Evolutionary conservation across 108 stramenopile species (phyloP), one percentile per base, ranked within the genome.

Genomic region (Mayamaea pseudoterrestris): DNA sequence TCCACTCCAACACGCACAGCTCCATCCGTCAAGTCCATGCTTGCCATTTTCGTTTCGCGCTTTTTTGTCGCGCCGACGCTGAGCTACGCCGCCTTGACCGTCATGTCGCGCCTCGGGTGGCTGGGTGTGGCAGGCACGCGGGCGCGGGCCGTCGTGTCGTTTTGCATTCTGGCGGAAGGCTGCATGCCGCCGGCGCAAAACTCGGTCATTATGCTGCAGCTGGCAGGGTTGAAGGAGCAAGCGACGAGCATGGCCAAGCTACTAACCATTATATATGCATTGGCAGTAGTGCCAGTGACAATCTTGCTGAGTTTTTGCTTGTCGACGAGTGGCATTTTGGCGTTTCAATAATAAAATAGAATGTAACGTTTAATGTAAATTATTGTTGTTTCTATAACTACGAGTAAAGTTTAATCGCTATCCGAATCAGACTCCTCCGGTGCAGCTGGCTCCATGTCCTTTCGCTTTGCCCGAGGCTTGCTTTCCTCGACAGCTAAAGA

Each of bases 121-220:
- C n/a, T n/a, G n/a, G n/a, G n/a, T n/a, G n/a, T n/a, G n/a, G n/a
- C n/a, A 12, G 26, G 36, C 41, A 49, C 30, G n/a, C 21, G 27
- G 30, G 26, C 43, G 2, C 27, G 28, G 36, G 27, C 61, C 12
- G 34, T 61, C 0, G 57, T 71, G 52, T n/a, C 61, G 0, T 65
- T 54, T 58, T 71, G 65, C 39, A 44, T 71, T 35, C 22, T 47
- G n/a, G 11, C 65, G 2, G 47, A 71, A 36, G 39, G 50, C n/a
- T 44, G 30, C 37, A 71, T 65, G 63, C 61, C 69, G 17, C 53
- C 69, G n/a, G 69, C 69, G n/a, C 69, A 71, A 45, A 71, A 71
- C 47, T 45, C 55, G 27, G 69, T 71, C 0, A 3, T 59, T 14
- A 52, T 71, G 64, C 55, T 71, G 6, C 69, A 71, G 26, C 50